Conservation (phyloP, 768 basidiomycete species). For the Paxillus ammoniavirescens region DNA sequence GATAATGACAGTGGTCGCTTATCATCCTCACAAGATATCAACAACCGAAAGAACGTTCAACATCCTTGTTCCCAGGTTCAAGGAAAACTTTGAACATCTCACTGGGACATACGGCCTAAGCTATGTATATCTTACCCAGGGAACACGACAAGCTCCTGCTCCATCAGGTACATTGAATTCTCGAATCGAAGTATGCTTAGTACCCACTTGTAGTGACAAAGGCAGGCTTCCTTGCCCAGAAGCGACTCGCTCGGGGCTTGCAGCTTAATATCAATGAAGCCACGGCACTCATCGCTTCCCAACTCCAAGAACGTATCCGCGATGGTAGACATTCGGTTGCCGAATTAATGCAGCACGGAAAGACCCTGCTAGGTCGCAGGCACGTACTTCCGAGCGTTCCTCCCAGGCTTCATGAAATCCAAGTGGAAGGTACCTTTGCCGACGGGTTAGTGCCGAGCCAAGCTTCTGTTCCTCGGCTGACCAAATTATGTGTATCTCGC, state of each 20-base stretch:
- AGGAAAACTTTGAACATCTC: background rate
- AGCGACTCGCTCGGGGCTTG: constrained; percentile 91
- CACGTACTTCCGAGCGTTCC: constrained; percentile 84
- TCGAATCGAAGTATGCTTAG: background rate
- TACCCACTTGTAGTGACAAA: constrained; percentile 26
- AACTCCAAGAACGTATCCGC: constrained; percentile 90
- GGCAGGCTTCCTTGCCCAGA: constrained; percentile 89
- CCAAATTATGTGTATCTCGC: background rate
- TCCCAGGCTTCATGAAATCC: constrained; percentile 61
- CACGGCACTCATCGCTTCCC: constrained; percentile 84
- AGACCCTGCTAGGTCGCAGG: constrained; percentile 78
- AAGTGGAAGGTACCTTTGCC: constrained; percentile 89
- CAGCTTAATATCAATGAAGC: constrained; percentile 87
- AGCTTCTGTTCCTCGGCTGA: background rate
- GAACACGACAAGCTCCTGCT: constrained; percentile 76
- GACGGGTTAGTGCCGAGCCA: constrained; percentile 62
- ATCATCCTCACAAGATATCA: background rate
- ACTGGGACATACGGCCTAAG: background rate
- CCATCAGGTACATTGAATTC: constrained; percentile 49
- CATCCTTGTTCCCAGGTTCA: background rate
- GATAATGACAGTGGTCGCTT: constrained; percentile 2
- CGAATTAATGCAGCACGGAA: constrained; percentile 93
- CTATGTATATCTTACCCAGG: constrained; percentile 73
- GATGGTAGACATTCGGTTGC: constrained; percentile 87
- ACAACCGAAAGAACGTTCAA: background rate